Evolutionary conservation across 2,329 filamentous ascomycete genomes (phyloP).

Genomic region (Fusarium circinatum): DNA sequence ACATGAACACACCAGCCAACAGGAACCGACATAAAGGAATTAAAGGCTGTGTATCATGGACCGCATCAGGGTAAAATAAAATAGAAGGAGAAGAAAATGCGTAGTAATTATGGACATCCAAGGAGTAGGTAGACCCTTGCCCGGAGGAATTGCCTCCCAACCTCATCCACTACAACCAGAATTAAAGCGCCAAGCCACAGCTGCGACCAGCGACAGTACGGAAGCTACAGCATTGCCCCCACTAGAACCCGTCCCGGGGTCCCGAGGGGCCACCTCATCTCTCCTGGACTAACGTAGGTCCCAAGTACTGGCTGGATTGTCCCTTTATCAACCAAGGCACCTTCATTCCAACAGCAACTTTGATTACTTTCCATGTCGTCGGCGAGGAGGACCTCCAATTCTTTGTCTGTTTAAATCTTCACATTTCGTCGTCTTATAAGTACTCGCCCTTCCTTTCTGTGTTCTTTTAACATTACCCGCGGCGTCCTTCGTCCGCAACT

Average conservation of each 20-base stretch:
- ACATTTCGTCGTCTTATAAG: conserved; percentile 8
- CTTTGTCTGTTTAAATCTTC: conserved; percentile 8
- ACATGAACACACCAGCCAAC: background rate
- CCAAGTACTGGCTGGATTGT: background rate
- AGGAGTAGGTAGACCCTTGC: conserved; percentile 3
- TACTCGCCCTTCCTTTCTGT: conserved; percentile 10
- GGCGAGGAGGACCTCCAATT: background rate
- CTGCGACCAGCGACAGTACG: conserved; percentile 17
- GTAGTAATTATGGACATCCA: background rate
- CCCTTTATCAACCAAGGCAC: conserved; percentile 19
- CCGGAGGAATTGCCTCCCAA: conserved; percentile 17
- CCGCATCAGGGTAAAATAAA: no score
- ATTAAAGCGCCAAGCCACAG: conserved; percentile 12
- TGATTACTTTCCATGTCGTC: conserved; percentile 20
- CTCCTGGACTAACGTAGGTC: conserved; percentile 10
- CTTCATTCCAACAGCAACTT: conserved; percentile 32
- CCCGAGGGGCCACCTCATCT: conserved; percentile 36
- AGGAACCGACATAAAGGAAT: background rate
- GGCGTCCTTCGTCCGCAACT: conserved; percentile 33
- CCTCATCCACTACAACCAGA: conserved; percentile 18
- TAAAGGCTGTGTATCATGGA: background rate
- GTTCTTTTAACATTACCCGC: conserved; percentile 10
- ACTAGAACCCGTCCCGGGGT: conserved; percentile 32
- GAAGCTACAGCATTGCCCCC: conserved; percentile 20
- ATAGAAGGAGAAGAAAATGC: background rate